phyloP scores from a whole-genome alignment of 257 asterid genomes.

The Capsicum rhomboideum region DNA sequence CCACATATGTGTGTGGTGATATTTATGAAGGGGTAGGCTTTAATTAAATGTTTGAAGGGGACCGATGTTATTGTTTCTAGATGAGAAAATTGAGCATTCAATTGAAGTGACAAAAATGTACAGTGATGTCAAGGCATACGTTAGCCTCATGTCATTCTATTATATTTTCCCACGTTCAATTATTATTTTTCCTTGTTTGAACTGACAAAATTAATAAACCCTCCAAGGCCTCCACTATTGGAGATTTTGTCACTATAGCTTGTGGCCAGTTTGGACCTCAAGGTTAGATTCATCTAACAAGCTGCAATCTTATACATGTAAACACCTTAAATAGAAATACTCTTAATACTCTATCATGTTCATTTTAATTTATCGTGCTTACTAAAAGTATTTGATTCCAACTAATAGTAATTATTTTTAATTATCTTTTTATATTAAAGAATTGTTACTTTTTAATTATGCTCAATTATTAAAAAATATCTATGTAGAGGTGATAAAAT shows the following conservation, averaged over 20 bases:
- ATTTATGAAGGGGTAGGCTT: background rate
- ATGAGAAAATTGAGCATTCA: background rate
- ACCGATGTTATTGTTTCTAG: background rate
- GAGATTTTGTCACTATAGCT: background rate
- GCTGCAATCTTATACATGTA: too few species aligned
- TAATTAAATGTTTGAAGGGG: background rate
- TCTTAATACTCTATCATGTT: too few species aligned
- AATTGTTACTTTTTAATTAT: too few species aligned
- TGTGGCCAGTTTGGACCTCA: background rate
- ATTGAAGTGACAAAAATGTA: background rate
- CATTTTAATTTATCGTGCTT: too few species aligned
- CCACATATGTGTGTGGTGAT: background rate
- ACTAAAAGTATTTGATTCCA: too few species aligned
- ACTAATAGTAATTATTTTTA: too few species aligned
- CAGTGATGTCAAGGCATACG: slow-evolving; percentile 21
- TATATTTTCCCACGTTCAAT: background rate
- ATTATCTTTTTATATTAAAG: too few species aligned
- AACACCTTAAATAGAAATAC: too few species aligned
- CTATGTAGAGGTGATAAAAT: too few species aligned
- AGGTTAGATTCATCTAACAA: background rate
- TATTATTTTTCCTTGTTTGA: background rate
- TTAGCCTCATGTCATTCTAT: slow-evolving; percentile 11
- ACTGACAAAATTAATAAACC: background rate
- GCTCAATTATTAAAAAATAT: too few species aligned
- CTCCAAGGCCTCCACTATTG: background rate